Conservation (phyloP, 805 yeast species). For the Metschnikowia vanudenii region DNA sequence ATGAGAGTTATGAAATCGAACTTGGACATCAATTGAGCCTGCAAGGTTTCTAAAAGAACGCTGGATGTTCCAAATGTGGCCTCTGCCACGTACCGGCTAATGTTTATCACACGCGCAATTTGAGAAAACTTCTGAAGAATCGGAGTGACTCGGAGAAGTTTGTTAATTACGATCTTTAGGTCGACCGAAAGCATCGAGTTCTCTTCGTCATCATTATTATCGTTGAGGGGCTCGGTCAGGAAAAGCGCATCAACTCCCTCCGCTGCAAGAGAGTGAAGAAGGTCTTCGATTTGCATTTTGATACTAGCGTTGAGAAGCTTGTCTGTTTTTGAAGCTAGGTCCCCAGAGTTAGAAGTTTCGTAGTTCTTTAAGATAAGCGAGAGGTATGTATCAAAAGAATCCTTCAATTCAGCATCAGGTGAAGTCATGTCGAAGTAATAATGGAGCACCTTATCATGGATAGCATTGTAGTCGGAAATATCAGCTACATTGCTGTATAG, state of each 20-base stretch:
- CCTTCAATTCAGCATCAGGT: slow-evolving; percentile 5
- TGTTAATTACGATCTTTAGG: slow-evolving; percentile 20
- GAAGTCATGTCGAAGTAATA: slow-evolving; percentile 20
- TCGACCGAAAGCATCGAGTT: slow-evolving; percentile 14
- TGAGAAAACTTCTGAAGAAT: slow-evolving; percentile 26
- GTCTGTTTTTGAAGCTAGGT: slow-evolving; percentile 3
- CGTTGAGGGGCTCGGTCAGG: slow-evolving; percentile 11
- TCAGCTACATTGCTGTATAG: slow-evolving; percentile 27
- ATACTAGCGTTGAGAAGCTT: slow-evolving; percentile 23
- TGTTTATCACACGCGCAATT: slow-evolving; percentile 27
- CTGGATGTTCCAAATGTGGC: slow-evolving; percentile 15
- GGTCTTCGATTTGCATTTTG: slow-evolving; percentile 25
- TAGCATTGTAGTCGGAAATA: slow-evolving; percentile 27
- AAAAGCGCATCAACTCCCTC: slow-evolving; percentile 11
- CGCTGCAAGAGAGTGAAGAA: slow-evolving; percentile 19
- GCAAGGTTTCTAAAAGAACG: slow-evolving; percentile 19
- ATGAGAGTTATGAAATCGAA: slow-evolving; percentile 22
- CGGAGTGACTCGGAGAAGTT: slow-evolving; percentile 15
- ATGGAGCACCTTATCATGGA: slow-evolving; percentile 25
- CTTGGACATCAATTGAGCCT: slow-evolving; percentile 22
- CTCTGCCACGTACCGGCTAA: slow-evolving; percentile 22
- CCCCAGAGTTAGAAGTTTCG: slow-evolving; percentile 7
- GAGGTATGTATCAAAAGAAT: slow-evolving; percentile 16
- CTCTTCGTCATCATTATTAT: slow-evolving; percentile 14
- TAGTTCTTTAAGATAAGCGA: slow-evolving; percentile 11